A percentile compares a stretch with the other conserved stretches of the same genome.
These are phyloP conservation scores for Miscanthus sacchariflorus DNA, from an alignment of 202 grass and related monocot species.

Conservation along the genomic window DNA sequence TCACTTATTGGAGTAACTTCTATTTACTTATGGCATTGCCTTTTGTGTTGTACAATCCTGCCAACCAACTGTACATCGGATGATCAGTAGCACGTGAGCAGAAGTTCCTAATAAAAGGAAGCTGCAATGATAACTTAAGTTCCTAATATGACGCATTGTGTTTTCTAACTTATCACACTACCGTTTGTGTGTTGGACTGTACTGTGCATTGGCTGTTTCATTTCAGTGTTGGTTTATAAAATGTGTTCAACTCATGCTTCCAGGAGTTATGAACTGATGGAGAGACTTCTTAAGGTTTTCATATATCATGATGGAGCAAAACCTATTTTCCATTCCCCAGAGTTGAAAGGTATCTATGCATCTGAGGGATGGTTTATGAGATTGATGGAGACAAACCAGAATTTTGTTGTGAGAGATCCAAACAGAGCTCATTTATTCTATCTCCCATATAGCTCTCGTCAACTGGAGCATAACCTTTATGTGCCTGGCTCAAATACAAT, in stretches of 20 bases:
- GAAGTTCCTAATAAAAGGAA: neutral
- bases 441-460: conserved; percentile 78
- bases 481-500: conserved; percentile 75
- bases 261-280: conserved; percentile 99
- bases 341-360: conserved; percentile 88
- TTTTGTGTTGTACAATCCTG: neutral
- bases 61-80: neutral
- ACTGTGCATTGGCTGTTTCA: neutral
- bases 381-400: conserved; percentile 76
- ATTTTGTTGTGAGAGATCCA: conserved; percentile 78
- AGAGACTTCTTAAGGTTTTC: conserved; percentile 81
- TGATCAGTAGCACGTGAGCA: neutral
- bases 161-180: conserved; percentile 1
- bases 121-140: neutral
- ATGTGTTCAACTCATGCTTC: conserved; percentile 35
- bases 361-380: conserved; percentile 99
- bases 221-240: conserved; percentile 34
- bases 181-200: conserved; percentile 12
- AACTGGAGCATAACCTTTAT: conserved; percentile 78
- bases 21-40: conserved; percentile 5
- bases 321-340: conserved; percentile 87
- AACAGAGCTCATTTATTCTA: conserved; percentile 81
- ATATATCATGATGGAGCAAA: conserved; percentile 85
- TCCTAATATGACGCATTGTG: neutral
- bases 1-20: neutral